These are phyloP conservation scores for Nakazawaea molendinolei DNA, from an alignment of 805 yeast species.

Conservation along the genomic window DNA sequence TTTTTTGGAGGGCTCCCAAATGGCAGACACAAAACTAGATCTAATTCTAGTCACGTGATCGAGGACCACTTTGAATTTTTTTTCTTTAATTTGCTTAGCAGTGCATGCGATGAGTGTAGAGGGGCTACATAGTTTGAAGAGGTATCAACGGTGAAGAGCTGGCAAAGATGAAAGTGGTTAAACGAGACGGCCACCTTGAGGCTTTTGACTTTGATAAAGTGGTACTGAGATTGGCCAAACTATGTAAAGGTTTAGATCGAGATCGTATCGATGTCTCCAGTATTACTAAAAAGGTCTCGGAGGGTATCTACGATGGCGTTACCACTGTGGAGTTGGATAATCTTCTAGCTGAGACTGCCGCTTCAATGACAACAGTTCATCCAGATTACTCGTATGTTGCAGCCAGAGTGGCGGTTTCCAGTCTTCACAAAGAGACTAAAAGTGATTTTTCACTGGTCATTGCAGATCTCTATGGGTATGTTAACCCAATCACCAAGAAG, in stretches of 20 bases:
- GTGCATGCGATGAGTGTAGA: background rate
- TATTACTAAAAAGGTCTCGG: conserved; percentile 90
- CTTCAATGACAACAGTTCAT: conserved; percentile 93
- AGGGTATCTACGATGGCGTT: conserved; percentile 97
- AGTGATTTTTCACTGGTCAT: conserved; percentile 77
- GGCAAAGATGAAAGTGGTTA: conserved; percentile 69
- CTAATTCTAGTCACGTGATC: background rate
- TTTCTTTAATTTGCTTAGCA: too few species aligned
- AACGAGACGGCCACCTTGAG: conserved; percentile 92
- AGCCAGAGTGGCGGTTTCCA: conserved; percentile 92
- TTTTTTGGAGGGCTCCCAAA: too few species aligned
- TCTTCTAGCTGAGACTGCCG: conserved; percentile 91
- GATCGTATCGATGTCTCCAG: conserved; percentile 91
- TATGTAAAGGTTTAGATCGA: conserved; percentile 91
- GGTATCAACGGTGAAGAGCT: background rate
- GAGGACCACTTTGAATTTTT: too few species aligned
- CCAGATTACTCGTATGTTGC: conserved; percentile 97
- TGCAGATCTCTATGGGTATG: conserved; percentile 64
- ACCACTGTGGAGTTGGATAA: conserved; percentile 83
- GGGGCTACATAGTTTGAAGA: background rate
- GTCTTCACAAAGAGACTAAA: conserved; percentile 90
- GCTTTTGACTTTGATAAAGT: conserved; percentile 94
- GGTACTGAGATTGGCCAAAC: conserved; percentile 89
- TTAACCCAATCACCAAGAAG: conserved; percentile 71
- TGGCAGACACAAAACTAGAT: too few species aligned